Base-by-base conservation (phyloP, 495 filamentous ascomycete genomes). In the Friedmanniomyces endolithicus region DNA sequence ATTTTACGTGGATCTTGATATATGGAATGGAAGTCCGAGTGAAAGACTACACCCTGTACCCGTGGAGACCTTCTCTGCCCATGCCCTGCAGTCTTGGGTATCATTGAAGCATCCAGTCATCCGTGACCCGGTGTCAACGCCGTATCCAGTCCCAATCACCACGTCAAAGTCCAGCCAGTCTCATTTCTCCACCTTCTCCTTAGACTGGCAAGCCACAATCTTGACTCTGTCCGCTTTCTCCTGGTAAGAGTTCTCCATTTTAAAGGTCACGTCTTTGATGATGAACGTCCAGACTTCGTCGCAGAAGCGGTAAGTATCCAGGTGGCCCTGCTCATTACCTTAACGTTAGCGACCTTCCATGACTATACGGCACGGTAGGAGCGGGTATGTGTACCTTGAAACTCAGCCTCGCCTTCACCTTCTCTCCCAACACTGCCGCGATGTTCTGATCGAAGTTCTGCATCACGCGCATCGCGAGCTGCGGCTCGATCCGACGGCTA, bases 201-300 rank as follows among this genome's bases (percentile, higher is more conserved):
- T 62, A 6, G 59, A 52, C 44, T 59, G 46, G 71, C 90, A 96
- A 70, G 86, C 89, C 39, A 99, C 92, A 55, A 99, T 99, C 80
- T 97, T 97, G 67, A 99, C 84, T 67, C 85, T 88, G 23, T 75
- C 75, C 17, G 68, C 61, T 40, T 67, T 62, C 45, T 68, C 52
- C 7, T 51, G 55, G 33, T 57, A 57, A 57, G 82, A 78, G 64
- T 87, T 87, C 57, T 95, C 88, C 70, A 99, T 82, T 72, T 97
- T 97, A 78, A 99, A 95, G 23, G 82, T 88, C 52, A 97, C 88
- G 57, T 97, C 90, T 70, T 96, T 96, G 71, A 99, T 92, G 57
- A 97, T 77, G 74, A 99, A 99, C 1, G 94, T 99, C 94, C 94
- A 99, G 51, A 99, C 94, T 74, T 99, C 94, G 71, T 99, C 94